These are phyloP conservation scores for Papilionanthe hybrid DNA, from an alignment of 116 monocot species.

Conservation along the genomic window DNA sequence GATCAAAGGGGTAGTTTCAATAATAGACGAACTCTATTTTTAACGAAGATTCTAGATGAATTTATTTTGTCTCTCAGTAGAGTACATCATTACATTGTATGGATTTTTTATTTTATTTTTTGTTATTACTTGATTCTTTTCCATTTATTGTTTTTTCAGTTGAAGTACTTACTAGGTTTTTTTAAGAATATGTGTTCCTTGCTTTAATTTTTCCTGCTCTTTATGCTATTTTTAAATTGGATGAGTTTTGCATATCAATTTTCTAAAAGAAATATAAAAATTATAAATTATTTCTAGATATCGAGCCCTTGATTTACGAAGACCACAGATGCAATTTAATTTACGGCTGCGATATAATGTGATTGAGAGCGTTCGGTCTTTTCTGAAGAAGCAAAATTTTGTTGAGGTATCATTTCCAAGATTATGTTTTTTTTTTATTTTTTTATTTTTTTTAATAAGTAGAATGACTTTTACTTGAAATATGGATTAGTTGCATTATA, in stretches of 20 bases:
- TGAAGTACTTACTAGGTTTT: neutral
- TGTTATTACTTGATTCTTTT: neutral
- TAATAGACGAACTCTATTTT: neutral
- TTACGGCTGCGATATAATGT: conserved; percentile 75
- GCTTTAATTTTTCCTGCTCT: neutral
- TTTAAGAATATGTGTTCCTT: neutral
- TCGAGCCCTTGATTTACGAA: conserved; percentile 80
- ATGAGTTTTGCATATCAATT: neutral
- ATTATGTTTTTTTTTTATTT: too few relatives aligned
- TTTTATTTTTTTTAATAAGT: neutral
- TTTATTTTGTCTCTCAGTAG: neutral
- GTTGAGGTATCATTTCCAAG: conserved; percentile 36
- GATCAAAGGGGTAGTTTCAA: neutral
- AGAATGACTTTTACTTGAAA: conserved; percentile 10
- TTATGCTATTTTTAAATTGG: neutral
- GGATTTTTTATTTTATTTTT: neutral
- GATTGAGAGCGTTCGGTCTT: conserved; percentile 52
- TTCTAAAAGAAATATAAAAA: conserved; percentile 11
- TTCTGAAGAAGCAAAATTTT: conserved; percentile 69
- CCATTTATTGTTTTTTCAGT: neutral
- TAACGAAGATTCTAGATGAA: neutral
- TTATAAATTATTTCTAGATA: conserved; percentile 41
- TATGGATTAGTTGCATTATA: neutral
- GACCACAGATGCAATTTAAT: conserved; percentile 84
- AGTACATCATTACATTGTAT: neutral